phyloP scores from a whole-genome alignment of 345 rosid species.

The Hibiscus tridactylites region DNA sequence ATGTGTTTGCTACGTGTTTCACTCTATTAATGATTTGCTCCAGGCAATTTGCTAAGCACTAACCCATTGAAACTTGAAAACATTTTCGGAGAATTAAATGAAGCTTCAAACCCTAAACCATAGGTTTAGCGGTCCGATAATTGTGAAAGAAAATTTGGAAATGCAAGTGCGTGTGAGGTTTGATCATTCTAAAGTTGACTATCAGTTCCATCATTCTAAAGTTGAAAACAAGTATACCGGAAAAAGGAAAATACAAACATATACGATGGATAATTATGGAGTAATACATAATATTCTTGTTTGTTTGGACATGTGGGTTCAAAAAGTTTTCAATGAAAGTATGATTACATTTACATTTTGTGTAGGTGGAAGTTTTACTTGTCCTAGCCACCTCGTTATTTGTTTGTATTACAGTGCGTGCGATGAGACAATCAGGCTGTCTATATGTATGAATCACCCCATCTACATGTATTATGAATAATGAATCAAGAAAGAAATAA shows the following conservation, averaged over 20 bases:
- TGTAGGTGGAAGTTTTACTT: background rate
- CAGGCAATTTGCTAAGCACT: background rate
- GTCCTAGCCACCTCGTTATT: background rate
- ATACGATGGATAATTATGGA: too few relatives aligned
- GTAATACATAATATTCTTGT: background rate
- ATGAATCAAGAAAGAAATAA: too few relatives aligned
- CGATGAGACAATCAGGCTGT: too few relatives aligned
- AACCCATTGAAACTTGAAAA: background rate
- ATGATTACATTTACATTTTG: background rate
- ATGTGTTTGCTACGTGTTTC: background rate
- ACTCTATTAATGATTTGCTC: background rate
- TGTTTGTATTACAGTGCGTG: too few relatives aligned
- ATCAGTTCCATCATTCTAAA: background rate
- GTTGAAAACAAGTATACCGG: background rate
- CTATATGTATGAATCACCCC: too few relatives aligned
- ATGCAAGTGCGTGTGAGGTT: background rate
- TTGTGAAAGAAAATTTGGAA: background rate
- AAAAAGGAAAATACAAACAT: background rate
- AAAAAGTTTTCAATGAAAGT: background rate
- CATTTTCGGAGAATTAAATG: background rate
- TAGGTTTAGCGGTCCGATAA: background rate
- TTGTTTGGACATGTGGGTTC: background rate
- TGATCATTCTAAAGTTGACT: background rate
- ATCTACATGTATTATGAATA: too few relatives aligned
- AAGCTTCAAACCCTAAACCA: background rate